Conservation (phyloP, 1,284 basidiomycete species). For the Pterulicium gracile region DNA sequence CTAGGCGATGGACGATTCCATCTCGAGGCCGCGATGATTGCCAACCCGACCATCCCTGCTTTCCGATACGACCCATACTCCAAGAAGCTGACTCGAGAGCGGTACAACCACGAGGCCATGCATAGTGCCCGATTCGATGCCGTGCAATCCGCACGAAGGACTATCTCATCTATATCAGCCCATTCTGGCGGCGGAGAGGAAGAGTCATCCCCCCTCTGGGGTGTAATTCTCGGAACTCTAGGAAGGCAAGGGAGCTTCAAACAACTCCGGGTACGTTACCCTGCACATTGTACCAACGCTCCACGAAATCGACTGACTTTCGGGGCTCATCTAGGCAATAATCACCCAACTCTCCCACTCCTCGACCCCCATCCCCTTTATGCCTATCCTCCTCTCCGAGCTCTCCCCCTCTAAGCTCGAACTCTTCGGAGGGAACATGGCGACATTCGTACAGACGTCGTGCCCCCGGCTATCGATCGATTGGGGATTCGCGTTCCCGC, state of each 20-base stretch:
- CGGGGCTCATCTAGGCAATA: constrained; percentile 49
- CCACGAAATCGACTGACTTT: too few relatives aligned
- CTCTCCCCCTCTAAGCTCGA: constrained; percentile 89
- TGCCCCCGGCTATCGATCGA: constrained; percentile 96
- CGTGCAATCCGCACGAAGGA: constrained; percentile 61
- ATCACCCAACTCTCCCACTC: constrained; percentile 52
- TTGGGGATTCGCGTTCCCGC: constrained; percentile 94
- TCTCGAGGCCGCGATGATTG: constrained; percentile 98
- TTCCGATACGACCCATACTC: constrained; percentile 99
- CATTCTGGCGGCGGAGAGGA: neutral
- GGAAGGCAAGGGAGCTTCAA: constrained; percentile 90
- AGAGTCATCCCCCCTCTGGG: constrained; percentile 50
- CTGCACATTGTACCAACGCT: constrained; percentile 4
- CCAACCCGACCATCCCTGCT: constrained; percentile 91
- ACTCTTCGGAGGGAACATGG: constrained; percentile 72
- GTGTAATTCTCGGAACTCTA: constrained; percentile 90
- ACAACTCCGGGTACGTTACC: constrained; percentile 59
- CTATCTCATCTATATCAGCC: constrained; percentile 31
- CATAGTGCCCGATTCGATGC: constrained; percentile 65
- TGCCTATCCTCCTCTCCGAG: constrained; percentile 91
- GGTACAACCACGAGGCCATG: constrained; percentile 91
- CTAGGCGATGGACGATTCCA: constrained; percentile 98
- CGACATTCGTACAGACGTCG: constrained; percentile 90
- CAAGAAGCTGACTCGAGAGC: constrained; percentile 91
- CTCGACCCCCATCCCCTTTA: constrained; percentile 53